Base-by-base conservation (phyloP, 768 basidiomycete genomes). In the Calocera viscosa region DNA sequence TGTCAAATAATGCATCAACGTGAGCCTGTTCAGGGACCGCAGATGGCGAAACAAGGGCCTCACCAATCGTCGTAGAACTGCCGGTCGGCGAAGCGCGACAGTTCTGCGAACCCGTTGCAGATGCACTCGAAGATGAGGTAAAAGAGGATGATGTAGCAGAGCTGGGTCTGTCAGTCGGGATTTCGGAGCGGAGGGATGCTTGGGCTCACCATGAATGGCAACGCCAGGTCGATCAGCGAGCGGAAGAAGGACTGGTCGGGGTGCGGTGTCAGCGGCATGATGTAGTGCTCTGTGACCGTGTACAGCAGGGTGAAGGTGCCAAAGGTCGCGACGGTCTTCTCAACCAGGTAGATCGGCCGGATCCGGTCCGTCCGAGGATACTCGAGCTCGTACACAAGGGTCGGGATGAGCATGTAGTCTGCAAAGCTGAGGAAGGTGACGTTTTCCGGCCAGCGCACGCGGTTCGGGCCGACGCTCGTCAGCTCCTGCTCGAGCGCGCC, bases 61-160 rank as follows among this genome's bases (percentile, higher is more conserved):
- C 26, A 71, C 91, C 94, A 97, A 75, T 96, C 95, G 77, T 94
- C 91, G 74, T 98, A 99, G 76, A 98, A 99, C 70, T 92, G 89
- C 53, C 95, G 82, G 74, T 99, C 95, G n/a, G 92, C 91, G 73
- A 99, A 99, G 74, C 83, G 88, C 5, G 91, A 91, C 43, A 95
- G 79, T 76, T 97, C 94, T 0, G 94, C 95, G 72, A 97, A 96
- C 7, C 82, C 92, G 72, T 96, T 96, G 76, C 94, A 96, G 67
- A 99, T 94, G 72, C 95, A 96, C 75, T 97, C 95, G 70, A 91
- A 91, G 67, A 92, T 87, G 66, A 93, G 87, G 73, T 86, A 90
- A 76, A 93, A 94, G 28, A 90, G 81, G 47, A 95, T 78, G 11
- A 95, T 80, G 75, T 95, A 95, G 40, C 91, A 85, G 35, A 95